A percentile compares a stretch with the other conserved stretches of the same genome.
Evolutionary conservation across 345 rosid species (phyloP).

Genomic region (Carallia brachiata): DNA sequence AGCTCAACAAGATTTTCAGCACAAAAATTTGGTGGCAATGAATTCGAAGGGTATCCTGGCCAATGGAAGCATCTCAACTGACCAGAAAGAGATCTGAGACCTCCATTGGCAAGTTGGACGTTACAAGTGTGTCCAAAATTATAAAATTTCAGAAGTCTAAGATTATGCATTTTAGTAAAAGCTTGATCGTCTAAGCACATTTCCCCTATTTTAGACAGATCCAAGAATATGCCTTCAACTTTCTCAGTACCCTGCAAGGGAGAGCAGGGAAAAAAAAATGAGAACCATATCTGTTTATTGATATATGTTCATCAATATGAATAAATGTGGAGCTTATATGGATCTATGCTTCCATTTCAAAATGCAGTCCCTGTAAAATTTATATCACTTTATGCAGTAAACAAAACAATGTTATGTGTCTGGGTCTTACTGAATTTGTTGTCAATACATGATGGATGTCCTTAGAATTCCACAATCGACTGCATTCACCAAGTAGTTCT

Average conservation of each 20-base stretch:
- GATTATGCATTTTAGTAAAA: not conserved
- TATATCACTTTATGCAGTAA: not conserved
- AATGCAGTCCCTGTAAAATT: not conserved
- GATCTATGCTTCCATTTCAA: not conserved
- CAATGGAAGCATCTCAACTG: not conserved
- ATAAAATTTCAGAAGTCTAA: not conserved
- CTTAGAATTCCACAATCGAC: not conserved
- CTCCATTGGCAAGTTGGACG: not conserved
- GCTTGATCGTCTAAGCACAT: not conserved
- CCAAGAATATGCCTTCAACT: not conserved
- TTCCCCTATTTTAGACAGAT: not conserved
- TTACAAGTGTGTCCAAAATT: not conserved
- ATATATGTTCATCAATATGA: too few species aligned
- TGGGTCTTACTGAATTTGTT: not conserved
- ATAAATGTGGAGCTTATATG: too few species aligned
- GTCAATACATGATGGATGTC: not conserved
- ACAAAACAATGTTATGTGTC: not conserved
- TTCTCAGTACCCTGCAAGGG: not conserved
- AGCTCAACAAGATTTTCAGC: constrained; percentile 5
- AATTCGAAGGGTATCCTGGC: not conserved
- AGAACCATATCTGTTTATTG: too few species aligned
- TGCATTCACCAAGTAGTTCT: not conserved
- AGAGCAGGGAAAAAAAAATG: not conserved
- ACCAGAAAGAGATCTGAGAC: not conserved
- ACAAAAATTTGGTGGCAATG: not conserved